These are phyloP conservation scores for Apiospora hydei DNA, from an alignment of 2,329 filamentous ascomycete genomes.

Conservation along the genomic window DNA sequence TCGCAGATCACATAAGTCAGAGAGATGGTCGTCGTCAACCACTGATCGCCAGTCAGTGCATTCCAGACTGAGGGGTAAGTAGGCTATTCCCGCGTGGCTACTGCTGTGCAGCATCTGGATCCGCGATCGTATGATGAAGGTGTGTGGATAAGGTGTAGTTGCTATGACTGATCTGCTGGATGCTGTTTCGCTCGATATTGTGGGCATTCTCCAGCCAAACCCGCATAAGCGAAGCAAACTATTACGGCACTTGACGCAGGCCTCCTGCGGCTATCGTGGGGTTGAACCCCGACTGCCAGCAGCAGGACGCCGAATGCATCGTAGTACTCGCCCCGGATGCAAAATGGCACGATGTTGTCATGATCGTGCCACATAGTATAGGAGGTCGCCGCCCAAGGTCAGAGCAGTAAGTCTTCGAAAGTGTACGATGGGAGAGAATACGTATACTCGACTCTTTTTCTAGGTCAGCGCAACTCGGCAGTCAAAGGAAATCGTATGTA, in stretches of 20 bases:
- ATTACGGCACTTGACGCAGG: not conserved
- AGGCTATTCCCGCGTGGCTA: not conserved
- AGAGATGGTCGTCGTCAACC: not conserved
- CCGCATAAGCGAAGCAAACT: constrained; percentile 7
- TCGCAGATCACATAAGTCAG: not conserved
- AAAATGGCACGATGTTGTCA: not conserved
- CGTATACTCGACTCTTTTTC: not conserved
- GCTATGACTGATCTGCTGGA: not conserved
- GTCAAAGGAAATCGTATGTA: not conserved
- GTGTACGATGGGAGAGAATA: not conserved
- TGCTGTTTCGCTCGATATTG: not conserved
- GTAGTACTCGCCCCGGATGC: not conserved
- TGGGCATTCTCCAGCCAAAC: constrained; percentile 4
- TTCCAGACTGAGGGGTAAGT: not conserved
- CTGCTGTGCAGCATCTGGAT: not conserved
- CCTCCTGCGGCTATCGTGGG: constrained; percentile 2
- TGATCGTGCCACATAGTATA: constrained; percentile 7
- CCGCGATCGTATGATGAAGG: not conserved
- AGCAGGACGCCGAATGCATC: not conserved
- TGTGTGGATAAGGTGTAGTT: constrained; percentile 2
- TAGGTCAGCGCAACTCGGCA: not conserved
- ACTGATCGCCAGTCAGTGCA: not conserved
- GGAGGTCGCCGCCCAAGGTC: not conserved
- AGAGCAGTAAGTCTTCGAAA: not conserved
- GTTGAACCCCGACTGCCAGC: not conserved